phyloP scores from a whole-genome alignment of 495 filamentous ascomycete species.

The Neurospora tetrasperma region DNA sequence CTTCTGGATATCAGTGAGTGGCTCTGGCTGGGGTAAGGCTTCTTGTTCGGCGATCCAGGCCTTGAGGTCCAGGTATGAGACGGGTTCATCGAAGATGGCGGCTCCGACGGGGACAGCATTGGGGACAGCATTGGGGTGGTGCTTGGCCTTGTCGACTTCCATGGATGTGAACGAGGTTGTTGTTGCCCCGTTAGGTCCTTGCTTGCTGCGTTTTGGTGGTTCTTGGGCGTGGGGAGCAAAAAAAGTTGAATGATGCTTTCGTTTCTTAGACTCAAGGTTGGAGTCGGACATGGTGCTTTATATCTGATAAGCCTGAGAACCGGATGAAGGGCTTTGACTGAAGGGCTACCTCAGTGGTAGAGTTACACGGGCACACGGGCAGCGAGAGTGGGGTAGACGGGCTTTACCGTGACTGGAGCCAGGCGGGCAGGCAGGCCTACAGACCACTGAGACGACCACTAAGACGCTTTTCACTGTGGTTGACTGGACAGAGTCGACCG shows the following conservation, averaged over 20 bases:
- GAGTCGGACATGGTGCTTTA: neutral
- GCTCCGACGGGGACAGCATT: neutral
- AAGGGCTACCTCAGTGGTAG: neutral
- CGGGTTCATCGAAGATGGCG: slow-evolving; percentile 4
- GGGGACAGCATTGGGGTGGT: neutral
- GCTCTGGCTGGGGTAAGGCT: slow-evolving; percentile 14
- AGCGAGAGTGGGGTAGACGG: neutral
- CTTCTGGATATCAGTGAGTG: slow-evolving; percentile 22
- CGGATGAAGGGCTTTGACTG: neutral
- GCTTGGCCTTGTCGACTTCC: neutral
- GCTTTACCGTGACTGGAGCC: neutral
- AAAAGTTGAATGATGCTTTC: neutral
- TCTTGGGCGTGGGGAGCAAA: neutral
- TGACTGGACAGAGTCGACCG: neutral
- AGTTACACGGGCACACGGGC: neutral
- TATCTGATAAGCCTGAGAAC: neutral
- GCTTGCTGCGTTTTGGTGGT: neutral
- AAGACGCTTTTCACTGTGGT: neutral
- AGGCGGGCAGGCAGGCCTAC: neutral
- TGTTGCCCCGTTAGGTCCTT: neutral
- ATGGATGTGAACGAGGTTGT: neutral
- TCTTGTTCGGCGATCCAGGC: slow-evolving; percentile 28
- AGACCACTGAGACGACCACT: neutral
- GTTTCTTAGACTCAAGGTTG: neutral
- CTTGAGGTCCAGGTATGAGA: slow-evolving; percentile 23